A percentile compares a stretch with the other conserved stretches of the same genome.
Evolutionary conservation across 1,284 basidiomycete species (phyloP).

Genomic region (Ganoderma boninense): DNA sequence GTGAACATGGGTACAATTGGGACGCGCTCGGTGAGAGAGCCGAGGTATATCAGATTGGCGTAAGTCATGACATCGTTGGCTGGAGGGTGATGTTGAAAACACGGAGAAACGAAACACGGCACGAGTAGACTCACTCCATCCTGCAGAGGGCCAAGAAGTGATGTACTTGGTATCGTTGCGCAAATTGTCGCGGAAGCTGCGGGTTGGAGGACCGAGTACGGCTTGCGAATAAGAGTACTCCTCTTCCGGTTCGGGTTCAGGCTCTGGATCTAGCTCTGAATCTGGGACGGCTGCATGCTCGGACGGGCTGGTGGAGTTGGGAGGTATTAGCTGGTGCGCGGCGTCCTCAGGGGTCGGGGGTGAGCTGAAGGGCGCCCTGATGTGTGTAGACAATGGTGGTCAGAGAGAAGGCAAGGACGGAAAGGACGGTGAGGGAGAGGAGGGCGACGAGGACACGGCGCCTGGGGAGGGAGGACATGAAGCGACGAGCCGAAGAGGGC

Average conservation of each 20-base stretch:
- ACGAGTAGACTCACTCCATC: slow-evolving; percentile 63
- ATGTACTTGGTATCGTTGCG: slow-evolving; percentile 67
- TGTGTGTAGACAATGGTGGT: slow-evolving; percentile 17
- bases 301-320: not conserved
- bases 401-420: slow-evolving; percentile 42
- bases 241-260: slow-evolving; percentile 10
- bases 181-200: slow-evolving; percentile 66
- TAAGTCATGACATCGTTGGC: slow-evolving; percentile 79
- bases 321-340: slow-evolving; percentile 30
- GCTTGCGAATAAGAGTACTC: slow-evolving; percentile 35
- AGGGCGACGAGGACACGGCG: slow-evolving; percentile 38
- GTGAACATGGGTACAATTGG: slow-evolving; percentile 71
- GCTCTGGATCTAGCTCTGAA: slow-evolving; percentile 37
- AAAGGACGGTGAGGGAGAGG: slow-evolving; percentile 44
- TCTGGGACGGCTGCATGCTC: not conserved
- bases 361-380: not conserved
- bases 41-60: slow-evolving; percentile 76
- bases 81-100: slow-evolving; percentile 37
- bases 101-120: not conserved
- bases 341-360: slow-evolving; percentile 31
- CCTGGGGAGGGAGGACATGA: slow-evolving; percentile 27
- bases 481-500: slow-evolving; percentile 20
- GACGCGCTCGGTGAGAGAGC: slow-evolving; percentile 66
- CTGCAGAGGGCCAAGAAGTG: slow-evolving; percentile 73
- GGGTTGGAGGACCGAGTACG: slow-evolving; percentile 59